These are phyloP conservation scores for Bruguiera hainesii DNA, from an alignment of 441 rosid genomes.

Conservation along the genomic window DNA sequence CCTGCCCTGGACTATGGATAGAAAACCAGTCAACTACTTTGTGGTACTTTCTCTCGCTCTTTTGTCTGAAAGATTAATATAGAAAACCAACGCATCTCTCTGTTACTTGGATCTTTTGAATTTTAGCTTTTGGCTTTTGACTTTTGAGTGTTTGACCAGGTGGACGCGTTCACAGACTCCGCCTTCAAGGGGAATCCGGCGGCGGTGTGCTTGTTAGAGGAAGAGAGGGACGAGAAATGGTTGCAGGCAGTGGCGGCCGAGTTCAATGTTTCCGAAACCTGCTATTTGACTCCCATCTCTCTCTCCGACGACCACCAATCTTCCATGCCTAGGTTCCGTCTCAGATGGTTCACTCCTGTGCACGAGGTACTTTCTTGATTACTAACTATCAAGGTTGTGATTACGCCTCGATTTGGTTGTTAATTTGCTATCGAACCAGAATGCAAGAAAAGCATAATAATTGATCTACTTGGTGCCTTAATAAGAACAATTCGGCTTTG, in stretches of 20 bases:
- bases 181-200: constrained; percentile 83
- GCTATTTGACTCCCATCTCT: constrained; percentile 42
- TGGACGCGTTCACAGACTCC: constrained; percentile 68
- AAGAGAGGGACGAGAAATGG: constrained; percentile 61
- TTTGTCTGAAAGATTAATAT: background rate
- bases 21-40: constrained; percentile 37
- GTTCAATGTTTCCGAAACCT: constrained; percentile 60
- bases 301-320: background rate
- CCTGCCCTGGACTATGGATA: background rate
- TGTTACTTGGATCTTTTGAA: background rate
- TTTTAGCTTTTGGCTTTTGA: background rate
- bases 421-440: no score
- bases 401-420: no score
- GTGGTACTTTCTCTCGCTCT: constrained; percentile 34
- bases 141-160: constrained; percentile 29
- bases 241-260: constrained; percentile 62
- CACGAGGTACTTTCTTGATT: constrained; percentile 42
- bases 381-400: no score
- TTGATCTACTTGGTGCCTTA: no score
- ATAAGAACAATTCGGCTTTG: no score
- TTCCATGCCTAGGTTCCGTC: constrained; percentile 44
- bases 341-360: constrained; percentile 78
- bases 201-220: constrained; percentile 58
- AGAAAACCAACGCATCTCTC: background rate
- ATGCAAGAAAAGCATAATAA: no score